Base-by-base conservation (phyloP, 805 yeast species). In the Cyberlindnera misumaiensis region DNA sequence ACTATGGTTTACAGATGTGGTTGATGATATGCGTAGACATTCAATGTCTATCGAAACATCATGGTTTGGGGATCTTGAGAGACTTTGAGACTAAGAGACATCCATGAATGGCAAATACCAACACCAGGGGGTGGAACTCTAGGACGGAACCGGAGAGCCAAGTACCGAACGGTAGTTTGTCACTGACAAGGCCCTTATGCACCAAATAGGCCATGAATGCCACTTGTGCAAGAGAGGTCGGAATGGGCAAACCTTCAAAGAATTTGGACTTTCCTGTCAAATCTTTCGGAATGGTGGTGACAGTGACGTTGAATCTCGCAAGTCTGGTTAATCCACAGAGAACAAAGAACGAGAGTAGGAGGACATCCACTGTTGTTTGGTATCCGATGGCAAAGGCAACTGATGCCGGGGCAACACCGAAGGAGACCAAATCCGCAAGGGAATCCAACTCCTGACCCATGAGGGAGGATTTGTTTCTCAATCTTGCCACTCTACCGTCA, bases 361-460 rank as follows among this genome's bases (percentile, higher is more conserved):
- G 67, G 4, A 80, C 83, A 58, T 93, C 98, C 12, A 80, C 57
- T 0, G 95, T 83, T 5, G 96, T 68, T 54, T 85, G 85, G 58
- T 89, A 77, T 4, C 98, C 98, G 56, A 89, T 75, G 33, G 89
- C 78, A 60, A 88, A 93, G 4, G 95, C 98, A 59, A 86, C 80
- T 12, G 87, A 72, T 4, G 96, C 95, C 2, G 98, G 98, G 2
- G 95, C 89, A 26, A 90, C 96, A 45, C 97, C 95, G 59, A 93
- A 93, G 11, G 96, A 85, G 28, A 90, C 75, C 53, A 93, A 75
- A 63, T 93, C 98, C 16, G 98, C 98, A 52, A 93, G 72, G 1
- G 97, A 89, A 59, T 93, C 98, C 53, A 93, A 75, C 65, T 93
- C 98, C 63, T 93, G 97, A 44, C 98, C 98, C 84, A 93, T 85